Evolutionary conservation across 768 basidiomycete genomes (phyloP), one percentile per base, ranked within the genome.

Genomic region (Mycena capillaripes): DNA sequence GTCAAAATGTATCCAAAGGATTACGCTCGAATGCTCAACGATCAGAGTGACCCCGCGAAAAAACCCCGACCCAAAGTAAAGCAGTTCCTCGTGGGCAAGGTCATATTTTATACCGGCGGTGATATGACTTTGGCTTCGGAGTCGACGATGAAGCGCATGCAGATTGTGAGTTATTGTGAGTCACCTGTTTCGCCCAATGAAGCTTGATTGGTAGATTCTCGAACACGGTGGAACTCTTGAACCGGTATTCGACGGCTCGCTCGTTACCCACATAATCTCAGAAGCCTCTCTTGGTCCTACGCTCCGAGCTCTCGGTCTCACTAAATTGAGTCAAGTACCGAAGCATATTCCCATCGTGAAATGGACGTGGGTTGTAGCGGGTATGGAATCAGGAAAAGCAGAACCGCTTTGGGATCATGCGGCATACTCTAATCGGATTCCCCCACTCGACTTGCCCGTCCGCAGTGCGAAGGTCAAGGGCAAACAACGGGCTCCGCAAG

Each of bases 191-290:
- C 58, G 60, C 25, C 60, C 40, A 30, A 32, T 19, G 14, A 46
- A 62, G 17, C 53, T 12, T 55, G 55, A 30, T 71, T 59, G 59
- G 29, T 72, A 95, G 94, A 88, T 95, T 46, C 83, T 90, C 50
- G 84, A 83, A 70, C 82, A 89, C 72, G 94, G 94, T 14, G 94
- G 89, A 52, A 88, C 85, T 25, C 82, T 95, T 29, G 80, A 89
- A 44, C 86, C 92, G 3, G 82, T 76, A 40, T 95, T 88, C 75
- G 90, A 95, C 72, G 82, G 89, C 3, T 71, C 76, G 6, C 71
- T 79, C 10, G 88, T 92, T 32, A 94, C 94, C 4, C 92, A 94
- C 75, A 91, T 95, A 62, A 84, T 95, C 36, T 89, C 90, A 9
- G 90, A 89, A 60, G 50, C 70, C 3, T 14, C 30, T 12, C 23